Evolutionary conservation across 768 basidiomycete species (phyloP).

Genomic region (Mycena rebaudengoi): DNA sequence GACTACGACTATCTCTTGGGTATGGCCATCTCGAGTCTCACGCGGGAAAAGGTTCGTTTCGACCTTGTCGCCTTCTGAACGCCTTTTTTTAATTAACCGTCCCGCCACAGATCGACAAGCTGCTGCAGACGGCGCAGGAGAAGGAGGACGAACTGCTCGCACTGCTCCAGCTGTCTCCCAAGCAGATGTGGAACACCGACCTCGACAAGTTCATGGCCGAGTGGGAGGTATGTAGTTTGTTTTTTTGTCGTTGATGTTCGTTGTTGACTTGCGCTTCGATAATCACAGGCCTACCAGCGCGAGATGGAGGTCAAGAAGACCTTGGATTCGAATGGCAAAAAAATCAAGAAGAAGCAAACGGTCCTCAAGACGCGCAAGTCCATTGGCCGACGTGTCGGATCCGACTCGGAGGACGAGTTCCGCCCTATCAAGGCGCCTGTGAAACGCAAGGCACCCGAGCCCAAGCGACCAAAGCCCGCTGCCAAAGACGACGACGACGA

Average conservation of each 20-base stretch:
- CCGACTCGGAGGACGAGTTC: constrained; percentile 57
- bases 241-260: not conserved
- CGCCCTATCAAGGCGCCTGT: constrained; percentile 54
- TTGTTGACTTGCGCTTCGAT: constrained; percentile 27
- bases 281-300: constrained; percentile 51
- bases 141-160: constrained; percentile 85
- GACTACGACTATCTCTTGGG: constrained; percentile 95
- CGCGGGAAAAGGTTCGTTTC: constrained; percentile 82
- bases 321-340: constrained; percentile 56
- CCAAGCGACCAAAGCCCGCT: constrained; percentile 17
- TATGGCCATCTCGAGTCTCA: constrained; percentile 96
- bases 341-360: constrained; percentile 56
- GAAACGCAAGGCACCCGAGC: constrained; percentile 49
- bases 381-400: constrained; percentile 40
- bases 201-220: constrained; percentile 83
- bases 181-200: constrained; percentile 90
- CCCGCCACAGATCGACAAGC: constrained; percentile 75
- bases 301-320: constrained; percentile 54
- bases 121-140: constrained; percentile 78
- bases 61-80: not conserved
- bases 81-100: constrained; percentile 10
- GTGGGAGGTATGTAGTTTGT: constrained; percentile 75
- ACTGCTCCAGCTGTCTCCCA: constrained; percentile 81
- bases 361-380: constrained; percentile 59
- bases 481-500: constrained; percentile 31